A percentile compares a stretch with the other conserved stretches of the same genome.
Evolutionary conservation across 1,284 basidiomycete species (phyloP).

Genomic region (Ceratorhiza oryzae-sativae): DNA sequence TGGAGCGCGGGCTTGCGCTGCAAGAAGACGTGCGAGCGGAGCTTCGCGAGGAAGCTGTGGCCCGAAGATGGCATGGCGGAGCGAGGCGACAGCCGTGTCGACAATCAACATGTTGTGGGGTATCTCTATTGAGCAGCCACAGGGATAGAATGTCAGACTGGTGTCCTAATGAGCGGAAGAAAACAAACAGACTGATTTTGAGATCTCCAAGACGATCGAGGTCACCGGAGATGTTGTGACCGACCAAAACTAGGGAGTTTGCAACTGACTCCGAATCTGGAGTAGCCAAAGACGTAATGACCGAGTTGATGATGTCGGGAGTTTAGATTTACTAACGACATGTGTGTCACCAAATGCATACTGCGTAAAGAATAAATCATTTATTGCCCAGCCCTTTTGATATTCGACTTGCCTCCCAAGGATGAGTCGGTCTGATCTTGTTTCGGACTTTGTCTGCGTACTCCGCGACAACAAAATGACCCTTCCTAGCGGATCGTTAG

Average conservation of each 20-base stretch:
- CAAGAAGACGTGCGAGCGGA: slow-evolving; percentile 63
- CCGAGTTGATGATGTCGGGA: slow-evolving; percentile 76
- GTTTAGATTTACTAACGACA: slow-evolving; percentile 68
- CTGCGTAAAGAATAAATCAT: slow-evolving; percentile 49
- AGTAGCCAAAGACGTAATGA: slow-evolving; percentile 72
- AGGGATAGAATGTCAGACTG: slow-evolving; percentile 44
- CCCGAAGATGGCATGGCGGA: slow-evolving; percentile 14
- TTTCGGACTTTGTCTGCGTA: slow-evolving; percentile 75
- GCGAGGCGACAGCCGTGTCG: slow-evolving; percentile 59
- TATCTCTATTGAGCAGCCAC: slow-evolving; percentile 57
- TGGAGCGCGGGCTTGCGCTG: slow-evolving; percentile 54
- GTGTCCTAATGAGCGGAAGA: slow-evolving; percentile 46
- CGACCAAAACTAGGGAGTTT: slow-evolving; percentile 79
- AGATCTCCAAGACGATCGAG: slow-evolving; percentile 71
- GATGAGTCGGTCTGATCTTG: slow-evolving; percentile 64
- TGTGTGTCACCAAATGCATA: slow-evolving; percentile 84
- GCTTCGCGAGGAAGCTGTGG: slow-evolving; percentile 56
- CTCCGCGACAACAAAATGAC: slow-evolving; percentile 80
- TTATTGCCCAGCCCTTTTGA: neutral
- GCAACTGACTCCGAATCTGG: slow-evolving; percentile 77
- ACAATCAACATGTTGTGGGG: slow-evolving; percentile 76
- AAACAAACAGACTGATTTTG: slow-evolving; percentile 64
- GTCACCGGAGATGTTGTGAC: slow-evolving; percentile 65
- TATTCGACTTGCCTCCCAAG: slow-evolving; percentile 69
- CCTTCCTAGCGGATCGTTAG: slow-evolving; percentile 57